Percentiles rank a stretch among this genome's conserved stretches.
phyloP scores from a whole-genome alignment of 805 yeast species.

The Suhomyces sp. region DNA sequence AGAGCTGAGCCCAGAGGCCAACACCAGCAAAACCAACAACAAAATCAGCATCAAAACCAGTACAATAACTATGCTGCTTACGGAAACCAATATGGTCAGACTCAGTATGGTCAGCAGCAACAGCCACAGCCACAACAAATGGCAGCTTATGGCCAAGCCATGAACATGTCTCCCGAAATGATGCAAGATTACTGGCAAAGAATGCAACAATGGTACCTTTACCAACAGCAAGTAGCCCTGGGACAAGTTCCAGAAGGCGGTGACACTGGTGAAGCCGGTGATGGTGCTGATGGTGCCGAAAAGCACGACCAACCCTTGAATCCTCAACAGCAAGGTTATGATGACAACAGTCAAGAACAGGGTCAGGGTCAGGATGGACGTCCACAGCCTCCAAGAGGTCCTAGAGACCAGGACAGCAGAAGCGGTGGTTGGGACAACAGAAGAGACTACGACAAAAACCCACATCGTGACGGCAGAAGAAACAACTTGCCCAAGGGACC shows the following conservation, averaged over 20 bases:
- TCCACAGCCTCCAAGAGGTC: constrained; percentile 11
- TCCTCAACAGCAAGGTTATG: constrained; percentile 36
- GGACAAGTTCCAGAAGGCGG: constrained; percentile 14
- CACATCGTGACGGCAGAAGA: constrained; percentile 23
- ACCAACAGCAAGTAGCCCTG: constrained; percentile 49
- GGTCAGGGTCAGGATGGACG: constrained; percentile 10
- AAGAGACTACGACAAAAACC: constrained; percentile 13
- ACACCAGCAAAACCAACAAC: constrained; percentile 42
- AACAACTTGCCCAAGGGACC: constrained; percentile 53
- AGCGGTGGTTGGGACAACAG: constrained; percentile 17
- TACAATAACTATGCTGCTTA: constrained; percentile 24
- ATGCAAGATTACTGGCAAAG: constrained; percentile 63
- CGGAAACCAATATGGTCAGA: constrained; percentile 27
- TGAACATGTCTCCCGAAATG: constrained; percentile 47
- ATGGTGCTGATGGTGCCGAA: constrained; percentile 15
- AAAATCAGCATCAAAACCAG: constrained; percentile 27
- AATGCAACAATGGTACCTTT: constrained; percentile 64
- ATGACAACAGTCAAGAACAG: constrained; percentile 18
- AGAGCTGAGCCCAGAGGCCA: constrained; percentile 81
- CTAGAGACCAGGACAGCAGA: constrained; percentile 15
- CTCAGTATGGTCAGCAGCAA: constrained; percentile 19
- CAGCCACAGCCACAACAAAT: constrained; percentile 15
- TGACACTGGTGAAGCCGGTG: constrained; percentile 17
- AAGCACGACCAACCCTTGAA: constrained; percentile 39
- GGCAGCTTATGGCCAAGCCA: constrained; percentile 19